Conservation (phyloP, 768 basidiomycete species). For the Trametopsis cervina region DNA sequence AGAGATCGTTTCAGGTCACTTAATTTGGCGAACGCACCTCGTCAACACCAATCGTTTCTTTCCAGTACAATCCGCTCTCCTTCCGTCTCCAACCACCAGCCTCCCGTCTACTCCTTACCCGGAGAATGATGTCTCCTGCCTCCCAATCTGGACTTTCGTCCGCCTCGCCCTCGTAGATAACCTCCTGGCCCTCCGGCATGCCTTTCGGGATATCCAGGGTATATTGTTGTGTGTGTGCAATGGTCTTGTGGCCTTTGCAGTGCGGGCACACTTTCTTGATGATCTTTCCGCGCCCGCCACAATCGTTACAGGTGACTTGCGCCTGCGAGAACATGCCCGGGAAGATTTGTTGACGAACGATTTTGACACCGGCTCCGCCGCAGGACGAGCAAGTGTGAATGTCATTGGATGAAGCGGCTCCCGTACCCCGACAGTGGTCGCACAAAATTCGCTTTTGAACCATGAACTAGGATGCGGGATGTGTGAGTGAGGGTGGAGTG, state of each 20-base stretch:
- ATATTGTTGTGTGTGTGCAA: constrained; percentile 74
- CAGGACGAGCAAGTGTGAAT: constrained; percentile 85
- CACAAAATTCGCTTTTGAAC: constrained; percentile 89
- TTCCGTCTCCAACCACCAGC: constrained; percentile 84
- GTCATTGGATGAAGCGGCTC: constrained; percentile 84
- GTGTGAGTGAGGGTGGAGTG: background rate
- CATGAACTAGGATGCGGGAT: constrained; percentile 60
- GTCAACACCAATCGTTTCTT: constrained; percentile 83
- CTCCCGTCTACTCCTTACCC: constrained; percentile 72
- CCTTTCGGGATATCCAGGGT: constrained; percentile 83
- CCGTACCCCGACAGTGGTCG: constrained; percentile 94
- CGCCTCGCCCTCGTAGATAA: constrained; percentile 92
- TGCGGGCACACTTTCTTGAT: constrained; percentile 77
- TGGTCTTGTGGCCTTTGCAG: constrained; percentile 75
- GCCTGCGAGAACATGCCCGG: constrained; percentile 94
- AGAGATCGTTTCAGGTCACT: too few species aligned
- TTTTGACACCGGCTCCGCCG: constrained; percentile 76
- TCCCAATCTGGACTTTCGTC: constrained; percentile 97
- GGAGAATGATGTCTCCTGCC: constrained; percentile 84
- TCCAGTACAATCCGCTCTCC: constrained; percentile 87
- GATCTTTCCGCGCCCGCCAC: constrained; percentile 74
- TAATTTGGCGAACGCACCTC: constrained; percentile 52
- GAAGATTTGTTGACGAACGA: constrained; percentile 91
- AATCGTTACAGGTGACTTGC: constrained; percentile 77
- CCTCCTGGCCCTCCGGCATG: constrained; percentile 89